Percentiles rank a stretch among this genome's conserved stretches.
These are phyloP conservation scores for Primulina huaijiensis DNA, from an alignment of 257 asterid genomes.

Conservation along the genomic window DNA sequence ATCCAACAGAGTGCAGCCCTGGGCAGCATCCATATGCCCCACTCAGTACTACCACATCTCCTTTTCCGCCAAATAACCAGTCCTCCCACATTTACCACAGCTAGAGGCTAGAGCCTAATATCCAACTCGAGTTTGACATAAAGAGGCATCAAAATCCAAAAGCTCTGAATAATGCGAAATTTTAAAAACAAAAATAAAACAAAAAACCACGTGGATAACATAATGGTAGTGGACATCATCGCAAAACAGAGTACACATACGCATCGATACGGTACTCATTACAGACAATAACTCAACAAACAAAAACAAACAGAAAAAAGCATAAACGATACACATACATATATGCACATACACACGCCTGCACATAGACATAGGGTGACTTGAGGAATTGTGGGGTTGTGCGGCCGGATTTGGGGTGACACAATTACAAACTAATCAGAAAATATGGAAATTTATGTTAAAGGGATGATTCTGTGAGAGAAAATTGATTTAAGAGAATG, in stretches of 20 bases:
- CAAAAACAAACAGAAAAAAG: neutral
- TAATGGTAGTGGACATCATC: neutral
- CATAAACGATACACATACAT: neutral
- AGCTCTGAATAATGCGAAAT: neutral
- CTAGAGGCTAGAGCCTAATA: neutral
- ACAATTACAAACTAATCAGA: no score
- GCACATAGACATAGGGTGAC: neutral
- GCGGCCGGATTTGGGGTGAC: no score
- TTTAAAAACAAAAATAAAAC: no score
- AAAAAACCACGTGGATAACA: neutral
- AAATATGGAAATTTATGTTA: no score
- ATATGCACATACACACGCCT: neutral
- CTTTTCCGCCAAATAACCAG: neutral
- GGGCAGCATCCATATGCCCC: neutral
- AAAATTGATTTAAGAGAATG: no score
- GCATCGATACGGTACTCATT: neutral
- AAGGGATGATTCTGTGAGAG: no score
- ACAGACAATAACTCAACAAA: neutral
- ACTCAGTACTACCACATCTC: neutral
- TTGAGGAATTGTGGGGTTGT: no score
- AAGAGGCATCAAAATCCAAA: neutral
- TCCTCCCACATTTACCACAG: neutral
- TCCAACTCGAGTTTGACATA: neutral
- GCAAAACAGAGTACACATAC: neutral
- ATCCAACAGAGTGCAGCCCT: neutral